Conservation (phyloP, 768 basidiomycete species). For the Mycena alexandri region DNA sequence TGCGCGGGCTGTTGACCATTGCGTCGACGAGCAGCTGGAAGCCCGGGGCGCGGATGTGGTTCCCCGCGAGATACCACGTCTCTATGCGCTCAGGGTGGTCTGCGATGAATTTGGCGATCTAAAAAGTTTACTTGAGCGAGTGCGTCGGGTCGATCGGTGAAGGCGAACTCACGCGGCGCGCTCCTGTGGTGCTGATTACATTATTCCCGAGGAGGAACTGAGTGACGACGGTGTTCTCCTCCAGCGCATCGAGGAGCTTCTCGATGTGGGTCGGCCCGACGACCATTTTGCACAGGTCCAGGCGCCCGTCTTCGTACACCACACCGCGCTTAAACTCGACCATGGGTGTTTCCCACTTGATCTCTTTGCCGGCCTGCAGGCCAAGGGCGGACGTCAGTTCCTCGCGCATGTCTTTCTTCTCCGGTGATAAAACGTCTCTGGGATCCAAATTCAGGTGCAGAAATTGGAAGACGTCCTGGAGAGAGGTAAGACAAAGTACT, state of each 20-base stretch:
- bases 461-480: slow-evolving; percentile 32
- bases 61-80: slow-evolving; percentile 38
- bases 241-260: slow-evolving; percentile 35
- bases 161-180: too few species aligned
- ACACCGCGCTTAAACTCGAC: slow-evolving; percentile 38
- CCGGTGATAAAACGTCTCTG: slow-evolving; percentile 24
- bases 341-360: slow-evolving; percentile 35
- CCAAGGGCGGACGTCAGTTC: slow-evolving; percentile 23
- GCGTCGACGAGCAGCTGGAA: slow-evolving; percentile 36
- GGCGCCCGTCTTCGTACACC: slow-evolving; percentile 35
- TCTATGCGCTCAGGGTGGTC: slow-evolving; percentile 36
- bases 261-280: slow-evolving; percentile 38
- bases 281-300: slow-evolving; percentile 40
- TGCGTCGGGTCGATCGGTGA: too few species aligned
- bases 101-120: slow-evolving; percentile 32
- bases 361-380: slow-evolving; percentile 23
- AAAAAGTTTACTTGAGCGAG: too few species aligned
- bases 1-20: slow-evolving; percentile 32
- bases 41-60: slow-evolving; percentile 26
- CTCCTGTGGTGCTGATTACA: slow-evolving; percentile 35
- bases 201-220: slow-evolving; percentile 40
- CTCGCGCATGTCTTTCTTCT: slow-evolving; percentile 23
- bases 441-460: slow-evolving; percentile 33
- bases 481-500: background rate
- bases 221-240: slow-evolving; percentile 28